Evolutionary conservation across 1,139 yeast species (phyloP).

Genomic region (Arxiozyma slooffiae): DNA sequence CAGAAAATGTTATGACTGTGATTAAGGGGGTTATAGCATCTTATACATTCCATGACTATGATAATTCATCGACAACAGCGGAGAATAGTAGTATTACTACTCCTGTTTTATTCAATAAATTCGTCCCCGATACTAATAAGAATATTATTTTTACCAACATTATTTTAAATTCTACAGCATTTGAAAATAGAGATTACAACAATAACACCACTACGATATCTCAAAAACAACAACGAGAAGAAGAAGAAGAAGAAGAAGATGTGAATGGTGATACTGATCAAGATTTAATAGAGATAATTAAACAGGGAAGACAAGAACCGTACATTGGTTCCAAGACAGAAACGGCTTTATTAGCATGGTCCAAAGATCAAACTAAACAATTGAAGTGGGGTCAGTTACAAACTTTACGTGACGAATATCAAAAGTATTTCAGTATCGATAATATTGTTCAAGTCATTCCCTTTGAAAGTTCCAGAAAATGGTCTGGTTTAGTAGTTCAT

Average conservation of each 20-base stretch:
- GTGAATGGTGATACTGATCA: slow-evolving; percentile 9
- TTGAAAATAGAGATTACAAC: slow-evolving; percentile 45
- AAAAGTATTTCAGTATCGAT: slow-evolving; percentile 23
- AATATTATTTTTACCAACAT: slow-evolving; percentile 49
- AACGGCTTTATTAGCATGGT: slow-evolving; percentile 70
- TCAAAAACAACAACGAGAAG: background rate
- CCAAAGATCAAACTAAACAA: slow-evolving; percentile 43
- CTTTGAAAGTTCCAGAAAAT: slow-evolving; percentile 85
- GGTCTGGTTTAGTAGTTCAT: slow-evolving; percentile 73
- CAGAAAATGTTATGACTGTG: slow-evolving; percentile 86
- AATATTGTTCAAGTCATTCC: slow-evolving; percentile 66
- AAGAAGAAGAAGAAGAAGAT: background rate
- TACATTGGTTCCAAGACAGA: slow-evolving; percentile 92
- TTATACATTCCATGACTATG: slow-evolving; percentile 27
- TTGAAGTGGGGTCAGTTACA: slow-evolving; percentile 36
- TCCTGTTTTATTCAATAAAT: background rate
- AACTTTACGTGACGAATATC: slow-evolving; percentile 32
- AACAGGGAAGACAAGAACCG: slow-evolving; percentile 38
- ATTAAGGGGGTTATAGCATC: slow-evolving; percentile 63
- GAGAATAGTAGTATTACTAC: background rate
- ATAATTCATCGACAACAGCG: background rate
- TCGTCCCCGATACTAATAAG: slow-evolving; percentile 29
- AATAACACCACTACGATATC: slow-evolving; percentile 8
- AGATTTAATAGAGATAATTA: slow-evolving; percentile 14
- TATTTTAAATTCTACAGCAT: slow-evolving; percentile 77